Evolutionary conservation across 2,329 filamentous ascomycete genomes (phyloP).

Genomic region (Alternaria sp.): DNA sequence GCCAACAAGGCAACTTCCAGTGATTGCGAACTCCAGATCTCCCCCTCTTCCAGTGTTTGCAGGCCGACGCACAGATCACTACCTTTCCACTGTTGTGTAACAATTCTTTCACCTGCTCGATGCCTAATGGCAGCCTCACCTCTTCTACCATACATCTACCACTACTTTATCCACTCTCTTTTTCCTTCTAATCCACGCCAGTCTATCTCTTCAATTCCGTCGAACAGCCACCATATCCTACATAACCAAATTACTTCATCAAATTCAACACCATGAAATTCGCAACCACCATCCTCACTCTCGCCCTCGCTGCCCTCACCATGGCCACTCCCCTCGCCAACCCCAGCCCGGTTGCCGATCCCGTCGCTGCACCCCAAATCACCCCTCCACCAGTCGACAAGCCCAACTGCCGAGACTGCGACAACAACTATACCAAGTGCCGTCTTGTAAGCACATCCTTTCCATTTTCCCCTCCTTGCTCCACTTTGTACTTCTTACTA

Average conservation of each 20-base stretch:
- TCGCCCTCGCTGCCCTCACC: neutral
- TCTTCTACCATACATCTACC: neutral
- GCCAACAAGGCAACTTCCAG: neutral
- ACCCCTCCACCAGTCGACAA: neutral
- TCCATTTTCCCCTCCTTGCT: too few species aligned
- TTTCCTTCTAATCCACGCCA: neutral
- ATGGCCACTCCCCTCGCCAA: neutral
- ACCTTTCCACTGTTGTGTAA: neutral
- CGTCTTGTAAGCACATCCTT: neutral
- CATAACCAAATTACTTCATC: neutral
- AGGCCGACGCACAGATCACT: neutral
- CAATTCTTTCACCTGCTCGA: neutral
- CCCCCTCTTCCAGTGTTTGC: neutral
- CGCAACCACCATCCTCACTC: neutral
- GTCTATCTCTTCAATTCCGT: neutral
- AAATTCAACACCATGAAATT: neutral
- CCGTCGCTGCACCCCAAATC: neutral
- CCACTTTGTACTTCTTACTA: neutral
- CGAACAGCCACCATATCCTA: neutral
- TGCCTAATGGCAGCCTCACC: neutral
- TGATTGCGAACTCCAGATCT: neutral
- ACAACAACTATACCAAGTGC: neutral
- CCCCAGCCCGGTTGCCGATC: neutral
- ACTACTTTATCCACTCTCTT: too few species aligned
- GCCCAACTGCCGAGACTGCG: neutral